These are phyloP conservation scores for Solanum piurae DNA, from an alignment of 257 asterid species.

Conservation along the genomic window DNA sequence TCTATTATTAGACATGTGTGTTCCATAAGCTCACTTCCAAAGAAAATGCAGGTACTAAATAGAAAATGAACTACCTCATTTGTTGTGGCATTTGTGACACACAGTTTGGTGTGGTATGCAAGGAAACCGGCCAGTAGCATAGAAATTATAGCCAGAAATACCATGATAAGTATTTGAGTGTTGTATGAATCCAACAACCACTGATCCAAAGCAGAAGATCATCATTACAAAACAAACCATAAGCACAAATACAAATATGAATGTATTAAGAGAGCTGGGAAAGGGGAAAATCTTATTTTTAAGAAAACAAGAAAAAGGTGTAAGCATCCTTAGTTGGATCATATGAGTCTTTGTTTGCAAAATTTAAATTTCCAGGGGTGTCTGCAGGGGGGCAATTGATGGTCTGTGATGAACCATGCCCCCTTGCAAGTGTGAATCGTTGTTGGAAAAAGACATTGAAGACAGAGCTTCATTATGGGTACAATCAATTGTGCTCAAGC, in stretches of 20 bases:
- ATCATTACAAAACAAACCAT: slow-evolving; percentile 2
- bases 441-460: neutral
- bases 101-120: slow-evolving; percentile 78
- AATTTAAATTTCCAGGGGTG: neutral
- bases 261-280: neutral
- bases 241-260: neutral
- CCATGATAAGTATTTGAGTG: slow-evolving; percentile 77
- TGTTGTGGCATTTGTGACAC: slow-evolving; percentile 87
- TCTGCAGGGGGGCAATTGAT: neutral
- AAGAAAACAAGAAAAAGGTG: neutral
- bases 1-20: neutral
- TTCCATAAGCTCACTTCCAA: neutral
- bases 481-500: neutral
- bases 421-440: neutral
- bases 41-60: neutral
- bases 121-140: slow-evolving; percentile 80
- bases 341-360: neutral
- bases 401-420: neutral
- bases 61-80: slow-evolving; percentile 54
- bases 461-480: neutral
- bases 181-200: slow-evolving; percentile 81
- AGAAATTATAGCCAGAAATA: slow-evolving; percentile 74
- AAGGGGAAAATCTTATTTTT: neutral
- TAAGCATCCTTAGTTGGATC: neutral
- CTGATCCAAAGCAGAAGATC: slow-evolving; percentile 40